Base-by-base conservation (phyloP, 305 asterid genomes). In the Withania somnifera region DNA sequence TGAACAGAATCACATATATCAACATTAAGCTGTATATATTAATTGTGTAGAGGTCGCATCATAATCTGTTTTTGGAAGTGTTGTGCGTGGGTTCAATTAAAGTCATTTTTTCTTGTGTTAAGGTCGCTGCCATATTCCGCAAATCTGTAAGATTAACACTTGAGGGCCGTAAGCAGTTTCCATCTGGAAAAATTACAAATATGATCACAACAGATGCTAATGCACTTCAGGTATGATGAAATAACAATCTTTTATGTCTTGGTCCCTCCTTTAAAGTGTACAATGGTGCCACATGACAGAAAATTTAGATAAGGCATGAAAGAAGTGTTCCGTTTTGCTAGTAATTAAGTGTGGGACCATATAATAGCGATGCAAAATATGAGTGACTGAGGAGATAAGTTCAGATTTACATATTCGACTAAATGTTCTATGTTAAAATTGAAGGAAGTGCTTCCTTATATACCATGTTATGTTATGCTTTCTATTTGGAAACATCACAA, bases 161-260 rank as follows among this genome's bases (percentile, higher is more conserved):
- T 79, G 99, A 93, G 83, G 86, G 89, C 68, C 97, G 91, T 78
- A 95, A 93, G 90, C 88, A 86, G 73, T 95, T 95, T 81, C 94
- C 97, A 75, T 92, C 97, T 60, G 99, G 99, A 85, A 95, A 88
- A 88, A 91, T 92, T 82, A 95, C 97, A 67, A 95, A 95, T 78
- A 91, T 95, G 98, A 92, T 95, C 84, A 91, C 98, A 53, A 90
- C 99, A 45, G 99, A 95, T 92, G 98, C 98, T 81, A 92, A 90
- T 85, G 92, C 92, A 75, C 98, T 95, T 85, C 99, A 95, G 98
- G 99, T 95, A 88, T 52, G 85, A 60, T 73, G 60, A 5, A 73
- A 30, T 15, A 24, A 47, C 60, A 73, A 14, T 45, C 38, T 47
- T 42, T 73, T 47, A 47, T 47, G 58, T 15, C 60, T 47, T n/a